Base-by-base conservation (phyloP, 768 basidiomycete genomes). In the Lactifluus pinguis region DNA sequence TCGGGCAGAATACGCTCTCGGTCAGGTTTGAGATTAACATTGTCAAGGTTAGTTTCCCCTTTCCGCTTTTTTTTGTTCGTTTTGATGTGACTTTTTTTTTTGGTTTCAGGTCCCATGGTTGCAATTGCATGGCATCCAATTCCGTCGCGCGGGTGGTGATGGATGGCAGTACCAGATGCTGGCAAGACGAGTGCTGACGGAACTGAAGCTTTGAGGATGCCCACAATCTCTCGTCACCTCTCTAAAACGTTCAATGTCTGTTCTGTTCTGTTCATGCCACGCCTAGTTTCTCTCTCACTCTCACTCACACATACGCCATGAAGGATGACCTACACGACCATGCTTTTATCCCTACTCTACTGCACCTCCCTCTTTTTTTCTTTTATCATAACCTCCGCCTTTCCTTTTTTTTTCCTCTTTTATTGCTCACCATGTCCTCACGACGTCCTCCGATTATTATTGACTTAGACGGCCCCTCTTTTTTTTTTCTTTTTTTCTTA, bases 91-190 rank as follows among this genome's bases (percentile, higher is more conserved):
- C 44, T 64, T 42, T 19, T 49, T 14, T 48, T 32, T 53, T 50
- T 30, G 3, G 49, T 38, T 17, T 14, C 21, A 95, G 94, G 91
- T 97, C 3, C 93, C 93, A 49, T 92, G 86, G 85, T 76, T 98
- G 52, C 92, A 93, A 3, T 74, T 98, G 19, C 90, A 98, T 72
- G 95, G 95, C 3, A 88, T 98, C 49, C 95, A 98, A 69, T 98
- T 98, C 76, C 84, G 95, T 51, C 80, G 95, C 62, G 82, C 86
- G 1, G 83, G 89, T 30, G 95, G 95, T 1, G 91, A 95, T 66
- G 90, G 88, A 0, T 98, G 94, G 94, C 93, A 97, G 73, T 98
- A 98, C 73, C 92, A 95, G 71, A 93, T 93, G 90, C 80, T 98
- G 44, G 94, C 91, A 25, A 80, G 90, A 66, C 80, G 90, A 61